Conservation (phyloP, 345 rosid species). For the Kernera saxatilis region DNA sequence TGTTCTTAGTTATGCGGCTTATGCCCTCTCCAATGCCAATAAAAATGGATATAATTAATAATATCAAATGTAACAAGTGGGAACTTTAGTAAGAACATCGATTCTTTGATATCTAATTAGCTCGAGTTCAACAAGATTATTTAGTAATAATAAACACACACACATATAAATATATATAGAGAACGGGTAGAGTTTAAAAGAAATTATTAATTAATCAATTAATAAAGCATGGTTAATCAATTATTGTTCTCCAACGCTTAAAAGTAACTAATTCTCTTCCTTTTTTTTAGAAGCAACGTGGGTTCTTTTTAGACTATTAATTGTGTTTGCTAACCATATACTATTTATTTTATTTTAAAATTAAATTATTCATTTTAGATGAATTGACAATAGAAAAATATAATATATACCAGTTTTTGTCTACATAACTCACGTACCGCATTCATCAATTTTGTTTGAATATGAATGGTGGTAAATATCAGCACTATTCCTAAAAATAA, state of each 20-base stretch:
- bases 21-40: not conserved
- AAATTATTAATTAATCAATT: not conserved
- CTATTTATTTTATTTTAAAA: not conserved
- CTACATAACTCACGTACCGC: not conserved
- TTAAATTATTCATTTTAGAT: not conserved
- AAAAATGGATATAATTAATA: constrained; percentile 1
- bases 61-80: constrained; percentile 17
- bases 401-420: not conserved
- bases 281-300: not conserved
- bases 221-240: not conserved
- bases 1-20: constrained; percentile 18
- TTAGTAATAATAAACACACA: not conserved
- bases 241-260: not conserved
- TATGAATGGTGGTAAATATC: not conserved
- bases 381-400: not conserved
- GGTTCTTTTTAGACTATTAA: not conserved
- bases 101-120: constrained; percentile 14
- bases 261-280: not conserved
- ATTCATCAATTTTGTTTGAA: not conserved
- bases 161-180: not conserved
- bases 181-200: not conserved
- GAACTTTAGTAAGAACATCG: constrained; percentile 10
- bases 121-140: not conserved
- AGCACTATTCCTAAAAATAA: no score
- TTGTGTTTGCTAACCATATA: not conserved